A percentile compares a stretch with the other conserved stretches of the same genome.
These are phyloP conservation scores for Dictyostelium discoideum DNA, from an alignment of 78 protist genomes.

Conservation along the genomic window DNA sequence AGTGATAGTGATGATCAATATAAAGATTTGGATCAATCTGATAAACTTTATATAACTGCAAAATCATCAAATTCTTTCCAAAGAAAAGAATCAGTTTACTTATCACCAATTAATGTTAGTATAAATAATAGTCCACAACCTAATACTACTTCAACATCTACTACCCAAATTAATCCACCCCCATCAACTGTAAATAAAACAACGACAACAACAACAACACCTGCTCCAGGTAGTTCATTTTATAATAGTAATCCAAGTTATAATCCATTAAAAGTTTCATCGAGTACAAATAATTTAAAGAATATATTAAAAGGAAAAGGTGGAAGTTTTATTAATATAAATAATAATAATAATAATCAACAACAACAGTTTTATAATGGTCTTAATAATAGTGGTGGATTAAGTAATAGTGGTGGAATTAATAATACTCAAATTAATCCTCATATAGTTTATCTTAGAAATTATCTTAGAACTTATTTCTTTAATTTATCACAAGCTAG, in stretches of 20 bases:
- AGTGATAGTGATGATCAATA: background rate
- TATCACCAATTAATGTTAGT: slow-evolving; percentile 17
- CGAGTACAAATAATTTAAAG: slow-evolving; percentile 61
- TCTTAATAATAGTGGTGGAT: background rate
- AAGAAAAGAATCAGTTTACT: background rate
- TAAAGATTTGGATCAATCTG: background rate
- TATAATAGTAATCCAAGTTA: background rate
- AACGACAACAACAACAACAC: background rate
- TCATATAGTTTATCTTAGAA: slow-evolving; percentile 26
- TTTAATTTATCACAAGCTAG: slow-evolving; percentile 62
- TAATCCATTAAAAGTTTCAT: slow-evolving; percentile 28
- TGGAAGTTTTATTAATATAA: background rate
- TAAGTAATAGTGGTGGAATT: background rate
- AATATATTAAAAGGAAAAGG: slow-evolving; percentile 14
- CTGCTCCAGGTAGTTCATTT: background rate
- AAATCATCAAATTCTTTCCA: background rate
- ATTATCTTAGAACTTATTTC: slow-evolving; percentile 45
- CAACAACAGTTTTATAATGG: background rate
- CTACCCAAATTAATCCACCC: background rate
- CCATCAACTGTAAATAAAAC: background rate
- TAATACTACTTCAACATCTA: background rate
- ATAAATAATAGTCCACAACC: background rate
- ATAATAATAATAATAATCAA: background rate
- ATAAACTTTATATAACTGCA: slow-evolving; percentile 15
- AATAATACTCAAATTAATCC: slow-evolving; percentile 45